These are phyloP conservation scores for Magnolia sinica DNA, from an alignment of 164 flowering plant species.

Conservation along the genomic window DNA sequence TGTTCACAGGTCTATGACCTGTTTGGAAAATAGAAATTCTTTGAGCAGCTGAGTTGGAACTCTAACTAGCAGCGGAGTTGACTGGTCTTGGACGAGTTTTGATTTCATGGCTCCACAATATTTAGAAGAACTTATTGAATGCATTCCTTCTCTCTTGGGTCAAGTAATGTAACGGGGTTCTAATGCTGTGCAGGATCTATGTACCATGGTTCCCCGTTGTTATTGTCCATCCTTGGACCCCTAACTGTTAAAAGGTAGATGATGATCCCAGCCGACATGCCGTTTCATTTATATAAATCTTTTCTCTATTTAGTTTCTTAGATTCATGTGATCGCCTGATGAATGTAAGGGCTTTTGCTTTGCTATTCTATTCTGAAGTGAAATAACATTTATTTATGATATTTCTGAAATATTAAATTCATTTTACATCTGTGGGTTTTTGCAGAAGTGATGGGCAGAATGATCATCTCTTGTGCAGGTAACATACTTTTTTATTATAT, in stretches of 20 bases:
- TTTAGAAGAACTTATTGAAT: not conserved
- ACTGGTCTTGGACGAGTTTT: not conserved
- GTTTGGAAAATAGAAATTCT: too few relatives aligned
- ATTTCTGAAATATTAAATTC: not conserved
- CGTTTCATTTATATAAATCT: not conserved
- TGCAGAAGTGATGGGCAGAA: slow-evolving; percentile 71
- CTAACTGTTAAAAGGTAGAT: slow-evolving; percentile 63
- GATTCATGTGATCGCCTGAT: not conserved
- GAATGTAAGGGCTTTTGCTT: not conserved
- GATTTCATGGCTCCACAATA: not conserved
- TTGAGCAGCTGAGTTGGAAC: too few relatives aligned
- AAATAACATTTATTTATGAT: not conserved
- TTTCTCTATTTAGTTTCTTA: too few relatives aligned
- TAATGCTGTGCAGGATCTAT: slow-evolving; percentile 63
- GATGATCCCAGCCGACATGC: not conserved
- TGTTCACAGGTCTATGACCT: too few relatives aligned
- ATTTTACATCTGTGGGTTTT: not conserved
- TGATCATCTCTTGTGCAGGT: slow-evolving; percentile 69
- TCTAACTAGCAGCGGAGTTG: too few relatives aligned
- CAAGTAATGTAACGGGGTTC: not conserved
- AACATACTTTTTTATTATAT: slow-evolving; percentile 4
- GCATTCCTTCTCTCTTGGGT: not conserved
- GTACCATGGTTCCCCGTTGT: slow-evolving; percentile 94
- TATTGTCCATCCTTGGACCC: slow-evolving; percentile 79
- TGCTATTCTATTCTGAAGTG: not conserved